Base-by-base conservation (phyloP, 352 stramenopile genomes). In the Phytopythium chamaehyphon region DNA sequence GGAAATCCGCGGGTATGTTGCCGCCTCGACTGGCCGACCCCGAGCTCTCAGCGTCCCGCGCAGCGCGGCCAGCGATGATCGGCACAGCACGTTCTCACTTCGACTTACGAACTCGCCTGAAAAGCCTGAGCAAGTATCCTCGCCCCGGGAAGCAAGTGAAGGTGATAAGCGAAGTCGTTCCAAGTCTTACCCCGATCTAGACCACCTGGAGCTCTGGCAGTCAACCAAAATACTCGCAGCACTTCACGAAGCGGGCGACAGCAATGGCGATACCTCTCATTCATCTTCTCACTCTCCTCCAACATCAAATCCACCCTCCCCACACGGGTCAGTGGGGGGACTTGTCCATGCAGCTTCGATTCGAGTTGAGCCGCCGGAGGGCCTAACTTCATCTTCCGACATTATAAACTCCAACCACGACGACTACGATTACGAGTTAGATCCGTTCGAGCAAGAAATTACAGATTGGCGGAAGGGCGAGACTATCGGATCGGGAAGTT, bases 401-500 rank as follows among this genome's bases (percentile, higher is more conserved):
- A 5, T 21, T 16, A n/a, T 5, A 3, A 15, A 11, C 6, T 15
- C 15, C 1, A 19, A 6, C 19, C 57, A 56, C 0, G 53, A 60
- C 11, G 54, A 66, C 3, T 60, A 72, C 26, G 35, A 45, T 9
- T 81, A 79, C 38, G 76, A 70, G 2, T 61, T 72, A 15, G 70
- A 83, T 16, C 54, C 62, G 10, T 79, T 85, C 14, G 71, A 72
- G 26, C 56, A 80, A 38, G 73, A 81, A 24, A 66, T 76, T 40
- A 68, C 59, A 0, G 67, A 83, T 36, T 89, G 77, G 77, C 83
- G 74, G 23, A 77, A 72, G 38, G 77, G 65, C 15, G 73, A 75
- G 35, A 61, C 70, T 3, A 74, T 89, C 16, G 77, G 77, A 11
- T 78, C 75, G 26, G 77, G 77, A 2, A 85, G 74, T 55, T 89